Conservation (phyloP, 176 grass and related monocot species). For the Metroxylon sagu region DNA sequence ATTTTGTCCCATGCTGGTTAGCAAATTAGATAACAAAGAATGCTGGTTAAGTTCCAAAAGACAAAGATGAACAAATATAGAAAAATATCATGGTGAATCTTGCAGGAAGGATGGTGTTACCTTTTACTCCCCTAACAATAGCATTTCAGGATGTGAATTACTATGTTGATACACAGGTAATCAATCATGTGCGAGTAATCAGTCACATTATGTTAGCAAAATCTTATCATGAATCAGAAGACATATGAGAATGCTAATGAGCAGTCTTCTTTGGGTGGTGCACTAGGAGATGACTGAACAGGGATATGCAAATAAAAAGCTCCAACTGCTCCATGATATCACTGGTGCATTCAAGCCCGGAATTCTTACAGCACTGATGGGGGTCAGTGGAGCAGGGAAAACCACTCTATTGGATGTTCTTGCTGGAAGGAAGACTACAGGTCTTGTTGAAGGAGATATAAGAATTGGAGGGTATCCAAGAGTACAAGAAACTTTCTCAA, state of each 20-base stretch:
- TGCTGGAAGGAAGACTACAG: conserved; percentile 60
- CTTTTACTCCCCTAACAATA: conserved; percentile 64
- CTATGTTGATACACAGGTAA: conserved; percentile 63
- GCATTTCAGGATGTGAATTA: conserved; percentile 74
- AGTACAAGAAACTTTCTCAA: conserved; percentile 51
- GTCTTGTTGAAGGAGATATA: conserved; percentile 61
- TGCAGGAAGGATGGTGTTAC: conserved; percentile 65
- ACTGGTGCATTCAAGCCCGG: conserved; percentile 53
- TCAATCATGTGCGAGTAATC: conserved; percentile 5
- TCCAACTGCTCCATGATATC: conserved; percentile 60
- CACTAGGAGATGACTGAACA: conserved; percentile 60
- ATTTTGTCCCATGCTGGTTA: not conserved
- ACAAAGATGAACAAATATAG: too few species aligned
- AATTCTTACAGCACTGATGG: conserved; percentile 59
- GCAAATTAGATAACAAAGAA: too few species aligned
- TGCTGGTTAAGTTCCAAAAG: not conserved
- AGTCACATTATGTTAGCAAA: not conserved
- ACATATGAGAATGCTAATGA: too few species aligned
- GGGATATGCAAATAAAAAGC: conserved; percentile 37
- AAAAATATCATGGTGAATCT: not conserved
- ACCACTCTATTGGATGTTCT: conserved; percentile 79
- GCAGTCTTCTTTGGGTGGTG: not conserved
- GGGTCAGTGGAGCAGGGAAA: conserved; percentile 70
- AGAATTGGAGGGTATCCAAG: conserved; percentile 67
- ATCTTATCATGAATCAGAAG: not conserved